phyloP scores from a whole-genome alignment of 139 green algal species.

The Chlamydomonas incerta region DNA sequence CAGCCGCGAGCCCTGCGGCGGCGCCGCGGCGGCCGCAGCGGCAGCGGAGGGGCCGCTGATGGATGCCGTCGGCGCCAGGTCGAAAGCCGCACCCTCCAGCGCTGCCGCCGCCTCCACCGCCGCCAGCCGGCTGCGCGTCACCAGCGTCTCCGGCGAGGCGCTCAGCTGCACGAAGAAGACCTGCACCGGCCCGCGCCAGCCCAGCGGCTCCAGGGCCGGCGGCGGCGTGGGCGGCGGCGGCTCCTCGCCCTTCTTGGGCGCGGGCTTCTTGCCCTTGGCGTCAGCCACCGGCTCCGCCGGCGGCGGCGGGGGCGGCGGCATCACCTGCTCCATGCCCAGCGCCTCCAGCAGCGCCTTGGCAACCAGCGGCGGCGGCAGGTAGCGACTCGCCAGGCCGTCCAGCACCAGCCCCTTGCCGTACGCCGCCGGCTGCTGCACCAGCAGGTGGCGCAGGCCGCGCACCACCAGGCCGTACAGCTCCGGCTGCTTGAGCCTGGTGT shows the following conservation, averaged over 20 bases:
- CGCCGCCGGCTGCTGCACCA: constrained; percentile 43
- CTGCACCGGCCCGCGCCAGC: constrained; percentile 6
- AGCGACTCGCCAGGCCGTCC: constrained; percentile 56
- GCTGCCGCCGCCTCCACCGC: not conserved
- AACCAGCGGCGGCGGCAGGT: constrained; percentile 31
- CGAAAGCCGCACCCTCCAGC: not conserved
- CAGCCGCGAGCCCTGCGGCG: not conserved
- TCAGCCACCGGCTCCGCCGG: not conserved
- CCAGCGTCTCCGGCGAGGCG: constrained; percentile 9
- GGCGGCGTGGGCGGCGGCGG: constrained; percentile 19
- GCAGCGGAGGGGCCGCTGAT: no score
- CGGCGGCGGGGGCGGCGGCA: constrained; percentile 43
- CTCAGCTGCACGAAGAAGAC: constrained; percentile 48
- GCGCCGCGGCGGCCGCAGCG: no score
- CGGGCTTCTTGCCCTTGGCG: constrained; percentile 35
- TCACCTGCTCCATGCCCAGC: constrained; percentile 54
- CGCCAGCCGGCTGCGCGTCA: not conserved
- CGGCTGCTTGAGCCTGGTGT: constrained; percentile 28
- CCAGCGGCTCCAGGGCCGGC: constrained; percentile 2
- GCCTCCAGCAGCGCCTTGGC: constrained; percentile 54
- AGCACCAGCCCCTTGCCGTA: constrained; percentile 62
- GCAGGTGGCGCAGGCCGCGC: constrained; percentile 35
- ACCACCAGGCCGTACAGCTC: constrained; percentile 49
- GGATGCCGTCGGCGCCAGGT: not conserved
- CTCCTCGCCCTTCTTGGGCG: constrained; percentile 42